Evolutionary conservation across 805 yeast genomes (phyloP), one percentile per base, ranked within the genome.

Genomic region (Lachancea nothofagi): DNA sequence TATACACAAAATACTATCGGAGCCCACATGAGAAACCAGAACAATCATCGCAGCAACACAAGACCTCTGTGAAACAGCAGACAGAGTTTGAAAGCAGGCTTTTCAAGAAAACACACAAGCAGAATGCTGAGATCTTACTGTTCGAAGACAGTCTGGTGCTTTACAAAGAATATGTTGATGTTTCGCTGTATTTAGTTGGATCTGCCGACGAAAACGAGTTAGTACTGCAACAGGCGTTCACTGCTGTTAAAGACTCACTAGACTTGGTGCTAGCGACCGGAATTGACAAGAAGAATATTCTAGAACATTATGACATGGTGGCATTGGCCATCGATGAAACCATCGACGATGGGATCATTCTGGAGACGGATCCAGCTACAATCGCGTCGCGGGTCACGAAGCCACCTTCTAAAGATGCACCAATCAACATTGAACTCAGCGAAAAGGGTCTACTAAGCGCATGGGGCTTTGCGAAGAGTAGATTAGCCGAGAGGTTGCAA

Each of bases 361-460:
- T 93, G 50, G 97, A 93, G 62, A 82, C 88, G 20, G 97, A 93
- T 55, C 79, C 95, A 4, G 77, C 82, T 25, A 78, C 85, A 29
- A 84, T 93, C 51, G 89, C 90, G 2, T 77, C 94, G 12, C 77
- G 98, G 65, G 96, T 89, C 19, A 84, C 97, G n/a, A 76, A 78
- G 44, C 80, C 93, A 23, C 95, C 96, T 33, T 64, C 77, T 24
- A 77, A 72, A 48, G 96, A 87, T 51, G 67, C 65, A 22, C 68
- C 72, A 27, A 71, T 73, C 46, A 66, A 78, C 53, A 67, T 73
- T 43, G 72, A 83, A 42, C 89, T 83, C 53, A 71, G 78, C 40
- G 93, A 83, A 60, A 81, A 77, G 58, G 88, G 90, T 40, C 66
- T 93, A 47, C 69, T 83, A 62, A 83, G 79, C 61, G 95, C 95